Conservation (phyloP, 257 asterid species). For the Solanum lignicaule region DNA sequence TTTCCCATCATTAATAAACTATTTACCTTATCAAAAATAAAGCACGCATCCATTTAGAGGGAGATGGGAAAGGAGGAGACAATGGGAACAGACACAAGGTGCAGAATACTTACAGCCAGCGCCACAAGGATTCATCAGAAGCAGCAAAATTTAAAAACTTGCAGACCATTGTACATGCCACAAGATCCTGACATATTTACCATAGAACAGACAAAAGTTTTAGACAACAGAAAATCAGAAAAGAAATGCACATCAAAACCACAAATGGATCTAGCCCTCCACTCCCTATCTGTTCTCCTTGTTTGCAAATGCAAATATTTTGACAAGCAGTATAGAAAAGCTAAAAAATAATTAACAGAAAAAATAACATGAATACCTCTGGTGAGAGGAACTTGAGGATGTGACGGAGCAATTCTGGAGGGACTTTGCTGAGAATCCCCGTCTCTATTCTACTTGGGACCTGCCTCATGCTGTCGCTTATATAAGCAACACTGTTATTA, state of each 20-base stretch:
- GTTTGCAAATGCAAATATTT: not conserved
- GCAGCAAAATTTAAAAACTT: conserved; percentile 60
- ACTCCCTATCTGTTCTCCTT: not conserved
- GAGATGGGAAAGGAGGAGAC: not conserved
- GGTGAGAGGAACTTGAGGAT: conserved; percentile 77
- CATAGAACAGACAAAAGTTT: not conserved
- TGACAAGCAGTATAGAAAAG: not conserved
- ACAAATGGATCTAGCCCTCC: not conserved
- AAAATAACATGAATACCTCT: conserved; percentile 29
- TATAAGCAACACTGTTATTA: conserved; percentile 8
- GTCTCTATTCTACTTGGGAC: conserved; percentile 35
- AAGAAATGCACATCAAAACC: not conserved
- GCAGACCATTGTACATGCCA: conserved; percentile 71
- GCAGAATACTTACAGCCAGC: conserved; percentile 60
- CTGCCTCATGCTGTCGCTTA: conserved; percentile 13
- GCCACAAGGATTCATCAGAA: conserved; percentile 80
- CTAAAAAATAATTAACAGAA: not conserved
- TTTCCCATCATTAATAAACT: not conserved
- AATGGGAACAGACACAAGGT: not conserved
- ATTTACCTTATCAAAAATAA: not conserved
- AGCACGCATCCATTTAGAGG: not conserved
- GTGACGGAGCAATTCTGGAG: conserved; percentile 63
- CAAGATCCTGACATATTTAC: conserved; percentile 53
- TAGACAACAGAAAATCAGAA: not conserved
- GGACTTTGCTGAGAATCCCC: conserved; percentile 52